Base-by-base conservation (phyloP, 2,329 filamentous ascomycete genomes). In the Penicillium sp. region DNA sequence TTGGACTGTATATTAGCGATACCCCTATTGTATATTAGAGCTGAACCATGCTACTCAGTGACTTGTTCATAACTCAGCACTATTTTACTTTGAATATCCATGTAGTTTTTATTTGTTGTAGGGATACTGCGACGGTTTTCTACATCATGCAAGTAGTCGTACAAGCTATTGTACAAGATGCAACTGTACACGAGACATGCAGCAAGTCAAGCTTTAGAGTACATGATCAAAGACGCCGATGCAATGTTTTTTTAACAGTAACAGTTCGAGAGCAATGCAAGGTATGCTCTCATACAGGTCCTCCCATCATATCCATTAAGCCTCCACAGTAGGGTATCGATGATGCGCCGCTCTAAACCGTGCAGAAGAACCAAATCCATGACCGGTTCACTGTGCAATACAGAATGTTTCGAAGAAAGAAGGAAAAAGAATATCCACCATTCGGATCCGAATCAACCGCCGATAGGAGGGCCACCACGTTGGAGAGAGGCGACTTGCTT, bases 401-500 rank as follows among this genome's bases (percentile, higher is more conserved):
- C n/a, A 56, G 61, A 55, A 56, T 37, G 57, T 51, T 58, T 51
- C 64, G 62, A 59, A 53, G 49, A 64, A 60, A 59, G 17, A 58
- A 69, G 30, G n/a, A n/a, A 50, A 22, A 56, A 28, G 35, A 38
- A 22, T 17, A 63, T 55, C 50, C 56, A 61, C 22, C 51, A 60
- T 61, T 13, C 24, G 30, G 9, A 17, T 19, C 17, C 45, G 30
- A 35, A 62, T 78, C 68, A 79, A 58, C 77, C 76, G 35, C 77
- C 77, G 19, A 75, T 68, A 13, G 73, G 70, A 64, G 69, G 74
- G 10, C 68, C 75, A 35, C 70, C 70, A 61, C 79, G 75, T 44
- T 77, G 79, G 44, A 81, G 68, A 12, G 75, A 67, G 1, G 78
- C 73, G 13, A 83, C 70, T 64, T 83, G 81, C 67, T 81, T 82